Evolutionary conservation across 805 yeast genomes (phyloP), one percentile per base, ranked within the genome.

Genomic region (Candida quercuum): DNA sequence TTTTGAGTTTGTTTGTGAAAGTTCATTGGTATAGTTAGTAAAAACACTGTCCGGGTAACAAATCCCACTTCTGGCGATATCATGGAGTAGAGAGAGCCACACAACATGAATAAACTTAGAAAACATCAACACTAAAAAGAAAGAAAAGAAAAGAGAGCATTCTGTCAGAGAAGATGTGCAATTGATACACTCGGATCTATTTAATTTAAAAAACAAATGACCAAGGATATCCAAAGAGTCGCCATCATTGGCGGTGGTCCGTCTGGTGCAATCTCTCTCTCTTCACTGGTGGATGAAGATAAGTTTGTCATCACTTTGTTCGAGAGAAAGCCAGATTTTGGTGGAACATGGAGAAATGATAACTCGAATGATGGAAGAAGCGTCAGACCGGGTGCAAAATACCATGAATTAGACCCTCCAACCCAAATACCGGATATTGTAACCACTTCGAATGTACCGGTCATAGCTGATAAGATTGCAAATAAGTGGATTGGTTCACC

Each of bases 261-360:
- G 6, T 25, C 28, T 25, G 28, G 28, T 25, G 28, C 28, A 6
- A 12, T 25, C 6, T 7, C 28, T 6, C n/a, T 25, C 6, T 25
- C 28, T 9, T 9, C 28, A 9, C n/a, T 25, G 6, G 28, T 25
- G 28, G 28, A 25, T 12, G 28, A 25, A 25, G n/a, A 49, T 7
- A 42, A 32, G 5, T 54, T 63, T 36, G 51, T 44, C 12, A 57
- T 67, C 27, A 55, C 55, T 2, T 40, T 67, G 3, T 65, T 59
- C 38, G 72, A 67, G 43, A 44, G 70, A 29, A 51, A 67, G 34
- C 38, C 39, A 19, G 39, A 43, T 3, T 48, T 57, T 13, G 72
- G 72, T 4, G 72, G 72, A 2, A 47, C 61, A 5, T 67, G 72
- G 72, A 30, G 33, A 14, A 26, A 26, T 23, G 38, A 36, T 24